phyloP scores from a whole-genome alignment of 257 asterid genomes.

The Prunella vulgaris region DNA sequence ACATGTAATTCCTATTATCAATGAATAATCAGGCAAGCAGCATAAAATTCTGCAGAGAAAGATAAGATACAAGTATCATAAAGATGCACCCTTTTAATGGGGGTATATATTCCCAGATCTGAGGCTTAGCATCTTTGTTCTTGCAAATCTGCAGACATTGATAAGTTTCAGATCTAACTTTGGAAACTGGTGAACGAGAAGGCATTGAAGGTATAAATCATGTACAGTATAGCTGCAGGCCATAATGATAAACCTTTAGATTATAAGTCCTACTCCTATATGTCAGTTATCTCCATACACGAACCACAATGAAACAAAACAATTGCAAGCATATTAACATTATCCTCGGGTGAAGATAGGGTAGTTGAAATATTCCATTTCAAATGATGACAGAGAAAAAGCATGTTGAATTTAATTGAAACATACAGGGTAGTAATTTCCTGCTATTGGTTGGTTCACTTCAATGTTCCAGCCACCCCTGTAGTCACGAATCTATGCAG shows the following conservation, averaged over 20 bases:
- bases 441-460: conserved; percentile 86
- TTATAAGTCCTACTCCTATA: too few species aligned
- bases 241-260: conserved; percentile 16
- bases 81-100: conserved; percentile 79
- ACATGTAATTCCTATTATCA: neutral
- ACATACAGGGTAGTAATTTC: conserved; percentile 91
- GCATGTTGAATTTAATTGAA: neutral
- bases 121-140: conserved; percentile 73
- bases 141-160: conserved; percentile 62
- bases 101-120: conserved; percentile 77
- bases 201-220: neutral
- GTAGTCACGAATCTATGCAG: conserved; percentile 63
- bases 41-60: too few species aligned
- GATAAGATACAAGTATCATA: neutral
- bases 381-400: neutral
- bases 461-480: conserved; percentile 90
- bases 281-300: neutral
- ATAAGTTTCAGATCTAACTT: conserved; percentile 4
- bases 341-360: neutral
- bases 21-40: neutral
- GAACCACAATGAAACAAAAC: neutral
- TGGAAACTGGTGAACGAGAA: neutral
- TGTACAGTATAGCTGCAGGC: conserved; percentile 57
- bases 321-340: neutral
- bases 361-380: neutral